Evolutionary conservation across 345 rosid species (phyloP).

Genomic region (Bruguiera gymnorhiza): DNA sequence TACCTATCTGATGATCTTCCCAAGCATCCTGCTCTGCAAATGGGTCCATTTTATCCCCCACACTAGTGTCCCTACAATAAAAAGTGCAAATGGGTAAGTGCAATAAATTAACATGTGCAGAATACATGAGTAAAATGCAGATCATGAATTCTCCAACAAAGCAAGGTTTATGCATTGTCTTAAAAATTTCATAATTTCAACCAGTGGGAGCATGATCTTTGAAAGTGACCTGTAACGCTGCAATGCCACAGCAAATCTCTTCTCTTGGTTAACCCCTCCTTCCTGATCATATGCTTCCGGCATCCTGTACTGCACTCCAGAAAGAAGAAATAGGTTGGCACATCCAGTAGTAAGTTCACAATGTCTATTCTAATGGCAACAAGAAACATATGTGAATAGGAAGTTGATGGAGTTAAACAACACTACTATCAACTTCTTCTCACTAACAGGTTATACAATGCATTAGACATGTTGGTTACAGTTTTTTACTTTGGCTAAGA

Average conservation of each 20-base stretch:
- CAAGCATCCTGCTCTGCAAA: constrained; percentile 99
- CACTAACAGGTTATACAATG: too few relatives aligned
- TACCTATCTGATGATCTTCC: constrained; percentile 99
- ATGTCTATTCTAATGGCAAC: not conserved
- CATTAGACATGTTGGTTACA: too few relatives aligned
- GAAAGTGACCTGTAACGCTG: constrained; percentile 74
- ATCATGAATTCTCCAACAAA: constrained; percentile 13
- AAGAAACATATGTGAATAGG: not conserved
- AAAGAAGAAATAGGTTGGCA: constrained; percentile 13
- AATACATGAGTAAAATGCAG: not conserved
- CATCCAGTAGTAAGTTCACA: constrained; percentile 2
- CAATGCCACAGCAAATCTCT: constrained; percentile 87
- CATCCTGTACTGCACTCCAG: constrained; percentile 68
- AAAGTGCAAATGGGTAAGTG: constrained; percentile 8
- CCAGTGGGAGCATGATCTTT: not conserved
- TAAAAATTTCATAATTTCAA: constrained; percentile 1
- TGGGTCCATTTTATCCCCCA: constrained; percentile 92
- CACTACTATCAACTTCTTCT: too few relatives aligned
- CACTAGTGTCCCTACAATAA: constrained; percentile 49
- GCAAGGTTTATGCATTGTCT: not conserved
- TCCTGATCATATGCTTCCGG: constrained; percentile 96
- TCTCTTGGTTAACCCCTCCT: constrained; percentile 82
- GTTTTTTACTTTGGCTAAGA: too few relatives aligned
- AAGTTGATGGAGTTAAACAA: not conserved
- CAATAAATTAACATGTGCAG: constrained; percentile 5